Evolutionary conservation across 805 yeast species (phyloP).

Genomic region (Scheffersomyces coipomensis): DNA sequence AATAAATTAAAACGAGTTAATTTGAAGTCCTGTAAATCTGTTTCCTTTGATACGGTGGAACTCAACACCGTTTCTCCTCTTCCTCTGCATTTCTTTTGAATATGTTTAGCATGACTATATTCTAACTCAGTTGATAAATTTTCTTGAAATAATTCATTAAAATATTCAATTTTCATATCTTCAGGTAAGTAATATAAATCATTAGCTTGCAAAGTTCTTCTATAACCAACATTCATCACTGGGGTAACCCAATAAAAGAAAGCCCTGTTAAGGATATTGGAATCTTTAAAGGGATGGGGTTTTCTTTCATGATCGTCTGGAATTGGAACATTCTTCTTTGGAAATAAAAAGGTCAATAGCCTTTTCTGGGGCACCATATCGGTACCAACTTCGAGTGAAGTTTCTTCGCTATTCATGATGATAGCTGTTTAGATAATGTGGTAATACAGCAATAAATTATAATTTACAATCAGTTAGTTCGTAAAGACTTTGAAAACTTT

Average conservation of each 20-base stretch:
- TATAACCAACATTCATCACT: constrained; percentile 60
- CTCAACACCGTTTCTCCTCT: constrained; percentile 17
- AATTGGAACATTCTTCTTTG: constrained; percentile 46
- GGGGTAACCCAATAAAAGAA: constrained; percentile 69
- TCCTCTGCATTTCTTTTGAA: constrained; percentile 19
- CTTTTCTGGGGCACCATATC: constrained; percentile 37
- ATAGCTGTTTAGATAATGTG: no score
- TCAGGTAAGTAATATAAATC: constrained; percentile 46
- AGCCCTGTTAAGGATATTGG: constrained; percentile 35
- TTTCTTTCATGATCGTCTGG: constrained; percentile 50
- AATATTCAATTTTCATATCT: constrained; percentile 25
- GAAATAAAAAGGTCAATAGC: constrained; percentile 44
- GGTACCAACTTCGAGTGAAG: no score
- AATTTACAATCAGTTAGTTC: no score
- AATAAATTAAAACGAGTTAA: constrained; percentile 16
- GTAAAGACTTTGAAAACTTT: no score
- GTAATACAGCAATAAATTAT: no score
- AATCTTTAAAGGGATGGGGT: constrained; percentile 32
- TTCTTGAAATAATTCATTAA: constrained; percentile 13
- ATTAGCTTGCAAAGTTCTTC: constrained; percentile 58
- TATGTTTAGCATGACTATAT: constrained; percentile 9
- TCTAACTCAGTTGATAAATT: constrained; percentile 13
- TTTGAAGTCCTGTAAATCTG: constrained; percentile 24
- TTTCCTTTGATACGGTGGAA: constrained; percentile 12
- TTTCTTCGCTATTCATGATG: not conserved